Base-by-base conservation (phyloP, 345 rosid genomes). In the Salix viminalis region DNA sequence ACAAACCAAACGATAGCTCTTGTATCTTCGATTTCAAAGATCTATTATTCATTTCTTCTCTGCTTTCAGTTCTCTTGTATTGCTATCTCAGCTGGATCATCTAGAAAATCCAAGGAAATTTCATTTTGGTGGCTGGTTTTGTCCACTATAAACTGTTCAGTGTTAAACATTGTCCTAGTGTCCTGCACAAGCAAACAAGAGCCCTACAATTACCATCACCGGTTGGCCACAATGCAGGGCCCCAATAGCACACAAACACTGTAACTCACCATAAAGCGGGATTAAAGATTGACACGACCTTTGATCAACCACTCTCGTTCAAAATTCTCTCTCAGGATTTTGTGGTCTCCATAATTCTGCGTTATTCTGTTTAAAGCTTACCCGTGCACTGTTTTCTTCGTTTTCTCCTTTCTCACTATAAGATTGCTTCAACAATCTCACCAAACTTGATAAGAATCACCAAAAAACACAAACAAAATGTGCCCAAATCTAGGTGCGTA, bases 211-310 rank as follows among this genome's bases (percentile, higher is more conserved):
- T 77, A 74, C 72, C 65, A 67, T 66, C 70, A 65, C 69, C 71
- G 78, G 41, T 75, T 71, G 73, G 79, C 72, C 81, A 50, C 74
- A 44, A 32, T 34, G 86, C 80, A 80, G 87, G 90, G 84, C 75
- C 87, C 80, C 75, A 50, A 21, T 50, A 73, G 79, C 79, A 39
- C 82, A 75, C 77, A 52, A 75, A 46, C 69, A 69, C 68, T 67
- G 78, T 54, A 80, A 37, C 79, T 73, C 76, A 74, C 70, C 73
- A 82, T 71, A 74, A 77, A 75, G 66, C 66, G 46, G 42, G 39
- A 69, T 85, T 76, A 80, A 77, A 71, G 81, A 79, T 72, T 80
- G 89, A 86, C 23, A 83, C 70, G 89, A 89, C 88, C 58, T 77
- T 34, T 69, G 79, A 87, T 85, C 87, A 81, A 74, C 74, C 85